Percentiles rank a stretch among this genome's conserved stretches.
Evolutionary conservation across 2,329 filamentous ascomycete species (phyloP).

Genomic region (Monilinia vaccinii-corymbosi): DNA sequence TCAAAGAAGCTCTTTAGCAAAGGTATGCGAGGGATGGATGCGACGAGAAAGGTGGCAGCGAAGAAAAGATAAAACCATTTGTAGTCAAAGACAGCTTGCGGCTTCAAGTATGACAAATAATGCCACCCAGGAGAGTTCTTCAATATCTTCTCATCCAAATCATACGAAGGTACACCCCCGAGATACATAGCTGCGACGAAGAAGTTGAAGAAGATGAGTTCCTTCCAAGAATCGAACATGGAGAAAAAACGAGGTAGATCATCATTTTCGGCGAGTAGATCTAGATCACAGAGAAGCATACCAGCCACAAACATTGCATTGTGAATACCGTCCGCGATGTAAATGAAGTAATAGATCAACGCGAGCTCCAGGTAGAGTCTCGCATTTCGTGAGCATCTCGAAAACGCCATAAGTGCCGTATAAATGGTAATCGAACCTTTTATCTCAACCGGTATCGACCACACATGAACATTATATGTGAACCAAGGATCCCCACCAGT

Average conservation of each 20-base stretch:
- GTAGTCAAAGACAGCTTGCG: constrained; percentile 54
- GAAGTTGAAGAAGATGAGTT: constrained; percentile 42
- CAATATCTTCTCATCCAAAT: constrained; percentile 41
- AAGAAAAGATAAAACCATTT: constrained; percentile 63
- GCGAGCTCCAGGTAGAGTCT: constrained; percentile 44
- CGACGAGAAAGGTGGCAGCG: constrained; percentile 48
- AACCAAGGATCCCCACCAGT: constrained; percentile 48
- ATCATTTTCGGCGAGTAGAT: constrained; percentile 41
- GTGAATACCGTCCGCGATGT: constrained; percentile 56
- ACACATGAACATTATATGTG: constrained; percentile 50
- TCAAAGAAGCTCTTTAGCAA: constrained; percentile 53
- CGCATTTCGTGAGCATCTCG: constrained; percentile 43
- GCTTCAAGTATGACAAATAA: constrained; percentile 43
- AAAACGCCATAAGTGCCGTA: constrained; percentile 43
- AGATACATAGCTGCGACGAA: constrained; percentile 46
- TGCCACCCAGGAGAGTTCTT: constrained; percentile 41
- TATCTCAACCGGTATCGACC: constrained; percentile 50
- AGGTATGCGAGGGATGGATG: constrained; percentile 45
- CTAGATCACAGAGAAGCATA: constrained; percentile 53
- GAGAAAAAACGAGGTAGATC: constrained; percentile 43
- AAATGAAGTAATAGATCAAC: constrained; percentile 57
- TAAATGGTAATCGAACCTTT: constrained; percentile 56
- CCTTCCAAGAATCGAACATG: constrained; percentile 39
- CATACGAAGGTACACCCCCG: constrained; percentile 49
- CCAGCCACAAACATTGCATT: constrained; percentile 51